phyloP scores from a whole-genome alignment of 176 grass and related monocot genomes.

The Avena insularis region DNA sequence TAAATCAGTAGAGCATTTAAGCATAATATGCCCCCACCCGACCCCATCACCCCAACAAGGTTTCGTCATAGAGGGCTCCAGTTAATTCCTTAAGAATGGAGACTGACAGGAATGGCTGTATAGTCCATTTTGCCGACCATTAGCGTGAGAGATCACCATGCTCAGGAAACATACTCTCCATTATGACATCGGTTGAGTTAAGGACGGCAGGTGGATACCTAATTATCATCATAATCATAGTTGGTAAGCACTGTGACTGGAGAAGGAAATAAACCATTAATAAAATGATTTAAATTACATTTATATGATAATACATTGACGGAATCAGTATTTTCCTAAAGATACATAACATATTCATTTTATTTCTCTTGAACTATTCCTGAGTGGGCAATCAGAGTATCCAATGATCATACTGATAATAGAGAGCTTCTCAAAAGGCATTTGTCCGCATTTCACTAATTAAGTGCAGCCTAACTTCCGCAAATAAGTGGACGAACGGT shows the following conservation, averaged over 20 bases:
- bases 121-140: slow-evolving; percentile 14
- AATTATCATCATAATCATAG: slow-evolving; percentile 42
- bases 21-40: background rate
- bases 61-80: slow-evolving; percentile 19
- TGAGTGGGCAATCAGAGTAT: background rate
- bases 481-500: background rate
- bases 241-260: slow-evolving; percentile 14
- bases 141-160: background rate
- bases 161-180: slow-evolving; percentile 8
- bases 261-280: slow-evolving; percentile 33
- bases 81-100: slow-evolving; percentile 8
- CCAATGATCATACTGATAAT: slow-evolving; percentile 15
- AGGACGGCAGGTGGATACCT: slow-evolving; percentile 34
- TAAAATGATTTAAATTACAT: background rate
- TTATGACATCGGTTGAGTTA: slow-evolving; percentile 39
- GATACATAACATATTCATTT: background rate
- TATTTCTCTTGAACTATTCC: slow-evolving; percentile 15
- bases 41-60: background rate
- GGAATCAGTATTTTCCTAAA: background rate
- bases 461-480: background rate
- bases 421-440: slow-evolving; percentile 1
- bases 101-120: slow-evolving; percentile 3
- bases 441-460: background rate
- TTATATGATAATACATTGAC: slow-evolving; percentile 17
- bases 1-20: background rate